Evolutionary conservation across 2,329 filamentous ascomycete genomes (phyloP).

Genomic region (Diplodia intermedia): DNA sequence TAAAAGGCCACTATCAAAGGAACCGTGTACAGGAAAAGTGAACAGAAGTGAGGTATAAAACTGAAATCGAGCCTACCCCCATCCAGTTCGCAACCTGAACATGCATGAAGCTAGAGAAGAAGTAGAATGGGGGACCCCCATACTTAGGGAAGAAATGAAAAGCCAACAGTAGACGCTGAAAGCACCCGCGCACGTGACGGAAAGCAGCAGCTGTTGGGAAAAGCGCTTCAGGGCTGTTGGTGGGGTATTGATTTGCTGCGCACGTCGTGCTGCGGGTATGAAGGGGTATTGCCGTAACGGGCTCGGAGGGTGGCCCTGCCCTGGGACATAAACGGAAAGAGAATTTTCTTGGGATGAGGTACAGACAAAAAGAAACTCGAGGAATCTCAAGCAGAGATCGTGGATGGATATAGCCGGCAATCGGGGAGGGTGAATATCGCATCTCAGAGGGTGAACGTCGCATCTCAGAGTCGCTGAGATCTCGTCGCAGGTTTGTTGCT

Average conservation of each 20-base stretch:
- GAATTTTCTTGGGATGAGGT: slow-evolving; percentile 22
- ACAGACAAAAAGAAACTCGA: slow-evolving; percentile 19
- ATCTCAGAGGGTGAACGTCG: neutral
- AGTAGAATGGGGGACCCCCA: neutral
- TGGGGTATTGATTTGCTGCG: slow-evolving; percentile 25
- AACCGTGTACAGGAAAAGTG: slow-evolving; percentile 6
- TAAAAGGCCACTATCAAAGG: slow-evolving; percentile 29
- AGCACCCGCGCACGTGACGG: slow-evolving; percentile 16
- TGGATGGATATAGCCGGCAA: slow-evolving; percentile 22
- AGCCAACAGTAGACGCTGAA: slow-evolving; percentile 14
- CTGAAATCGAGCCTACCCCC: slow-evolving; percentile 7
- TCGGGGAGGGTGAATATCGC: too few relatives aligned
- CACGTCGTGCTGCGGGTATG: slow-evolving; percentile 18
- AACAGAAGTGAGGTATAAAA: slow-evolving; percentile 22
- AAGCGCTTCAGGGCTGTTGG: neutral
- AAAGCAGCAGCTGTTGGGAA: slow-evolving; percentile 12
- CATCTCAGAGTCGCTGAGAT: neutral
- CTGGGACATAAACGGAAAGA: slow-evolving; percentile 10
- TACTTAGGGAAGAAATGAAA: neutral
- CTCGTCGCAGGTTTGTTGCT: neutral
- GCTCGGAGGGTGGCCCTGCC: slow-evolving; percentile 4
- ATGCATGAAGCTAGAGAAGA: slow-evolving; percentile 14
- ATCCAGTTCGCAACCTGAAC: slow-evolving; percentile 8
- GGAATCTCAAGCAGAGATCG: slow-evolving; percentile 25
- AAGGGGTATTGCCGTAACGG: slow-evolving; percentile 25